phyloP scores from a whole-genome alignment of 177 flowering plant species.

The Tripterygium wilfordii region DNA sequence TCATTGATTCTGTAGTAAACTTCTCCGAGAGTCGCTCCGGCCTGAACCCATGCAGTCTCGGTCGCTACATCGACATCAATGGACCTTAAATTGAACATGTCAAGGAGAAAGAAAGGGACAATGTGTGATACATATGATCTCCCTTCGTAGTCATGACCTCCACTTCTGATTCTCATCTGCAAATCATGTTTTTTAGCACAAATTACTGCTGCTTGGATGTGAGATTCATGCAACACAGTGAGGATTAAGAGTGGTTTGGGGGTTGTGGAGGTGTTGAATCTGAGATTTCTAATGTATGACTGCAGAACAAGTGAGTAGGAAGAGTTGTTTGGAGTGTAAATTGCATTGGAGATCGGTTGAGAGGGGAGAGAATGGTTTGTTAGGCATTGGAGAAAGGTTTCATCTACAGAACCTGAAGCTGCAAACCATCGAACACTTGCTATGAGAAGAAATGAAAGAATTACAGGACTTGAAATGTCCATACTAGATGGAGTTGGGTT shows the following conservation, averaged over 20 bases:
- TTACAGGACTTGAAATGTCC: too few relatives aligned
- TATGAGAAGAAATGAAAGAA: not conserved
- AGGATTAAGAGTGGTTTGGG: conserved; percentile 23
- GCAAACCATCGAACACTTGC: not conserved
- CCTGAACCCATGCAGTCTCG: conserved; percentile 26
- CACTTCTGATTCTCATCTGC: conserved; percentile 27
- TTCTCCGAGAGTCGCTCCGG: conserved; percentile 34
- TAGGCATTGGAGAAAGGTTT: conserved; percentile 17
- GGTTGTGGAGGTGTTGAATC: conserved; percentile 22
- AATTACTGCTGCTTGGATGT: conserved; percentile 18
- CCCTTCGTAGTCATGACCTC: conserved; percentile 34
- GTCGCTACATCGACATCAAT: conserved; percentile 13
- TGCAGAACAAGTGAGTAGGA: conserved; percentile 29
- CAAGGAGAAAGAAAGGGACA: conserved; percentile 21
- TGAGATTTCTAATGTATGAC: conserved; percentile 28
- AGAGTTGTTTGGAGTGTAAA: conserved; percentile 25
- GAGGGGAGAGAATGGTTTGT: conserved; percentile 2
- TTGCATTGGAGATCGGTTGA: conserved; percentile 4
- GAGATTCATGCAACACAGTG: conserved; percentile 13
- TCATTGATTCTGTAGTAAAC: conserved; percentile 24
- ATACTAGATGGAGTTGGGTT: too few relatives aligned
- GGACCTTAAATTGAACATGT: conserved; percentile 23
- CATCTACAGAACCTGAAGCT: conserved; percentile 3
- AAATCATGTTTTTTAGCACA: conserved; percentile 13
- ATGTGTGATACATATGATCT: conserved; percentile 15